Evolutionary conservation across 371 early-diverging fungal species (phyloP).

Genomic region (Rhizomucor pusillus): DNA sequence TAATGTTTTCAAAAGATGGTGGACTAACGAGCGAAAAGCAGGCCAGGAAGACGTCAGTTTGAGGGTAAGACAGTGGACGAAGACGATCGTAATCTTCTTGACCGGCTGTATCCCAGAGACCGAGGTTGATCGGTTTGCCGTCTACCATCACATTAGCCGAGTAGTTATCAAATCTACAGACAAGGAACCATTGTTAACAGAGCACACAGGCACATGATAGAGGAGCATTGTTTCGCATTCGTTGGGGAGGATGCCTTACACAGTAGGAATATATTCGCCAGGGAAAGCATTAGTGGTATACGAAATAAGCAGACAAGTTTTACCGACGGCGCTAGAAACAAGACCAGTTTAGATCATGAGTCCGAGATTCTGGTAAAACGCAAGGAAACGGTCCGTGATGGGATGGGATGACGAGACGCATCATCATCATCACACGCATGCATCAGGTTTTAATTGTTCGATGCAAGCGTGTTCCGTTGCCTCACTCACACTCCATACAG

Average conservation of each 20-base stretch:
- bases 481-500: background rate
- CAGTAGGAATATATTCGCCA: slow-evolving; percentile 75
- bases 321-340: slow-evolving; percentile 69
- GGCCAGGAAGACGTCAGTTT: slow-evolving; percentile 86
- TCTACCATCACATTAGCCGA: slow-evolving; percentile 80
- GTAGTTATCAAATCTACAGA: slow-evolving; percentile 72
- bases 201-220: background rate
- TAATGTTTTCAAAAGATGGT: slow-evolving; percentile 76
- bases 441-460: background rate
- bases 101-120: slow-evolving; percentile 97
- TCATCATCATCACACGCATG: background rate
- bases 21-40: slow-evolving; percentile 81
- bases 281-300: slow-evolving; percentile 83
- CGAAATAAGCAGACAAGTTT: slow-evolving; percentile 75
- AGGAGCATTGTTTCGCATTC: no score
- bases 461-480: background rate
- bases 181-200: background rate
- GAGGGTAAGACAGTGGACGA: slow-evolving; percentile 84
- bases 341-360: slow-evolving; percentile 1
- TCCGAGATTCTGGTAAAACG: background rate
- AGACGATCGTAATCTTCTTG: slow-evolving; percentile 99
- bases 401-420: background rate
- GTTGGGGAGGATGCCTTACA: slow-evolving; percentile 41
- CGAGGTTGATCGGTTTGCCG: slow-evolving; percentile 77
- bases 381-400: background rate